Percentiles rank a stretch among this genome's conserved stretches.
phyloP scores from a whole-genome alignment of 257 asterid genomes.

The Nicotiana attenuata region DNA sequence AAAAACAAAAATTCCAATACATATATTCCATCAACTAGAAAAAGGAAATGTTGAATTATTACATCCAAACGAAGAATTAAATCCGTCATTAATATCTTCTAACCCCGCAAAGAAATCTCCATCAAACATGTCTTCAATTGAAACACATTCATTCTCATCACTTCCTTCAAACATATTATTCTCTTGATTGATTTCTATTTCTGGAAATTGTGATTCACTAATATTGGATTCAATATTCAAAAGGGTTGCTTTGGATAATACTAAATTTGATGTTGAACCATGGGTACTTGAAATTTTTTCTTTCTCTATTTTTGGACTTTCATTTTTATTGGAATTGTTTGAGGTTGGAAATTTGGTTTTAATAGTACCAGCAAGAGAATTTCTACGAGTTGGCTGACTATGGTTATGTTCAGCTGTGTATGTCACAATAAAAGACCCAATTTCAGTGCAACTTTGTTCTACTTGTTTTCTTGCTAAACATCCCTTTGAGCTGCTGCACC shows the following conservation, averaged over 20 bases:
- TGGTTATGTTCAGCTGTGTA: slow-evolving; percentile 92
- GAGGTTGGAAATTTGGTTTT: slow-evolving; percentile 60
- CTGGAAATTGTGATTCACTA: background rate
- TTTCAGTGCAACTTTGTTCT: slow-evolving; percentile 73
- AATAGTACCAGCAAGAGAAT: slow-evolving; percentile 82
- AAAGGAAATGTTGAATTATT: background rate
- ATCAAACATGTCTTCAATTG: slow-evolving; percentile 7
- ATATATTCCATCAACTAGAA: background rate
- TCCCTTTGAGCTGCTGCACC: slow-evolving; percentile 91
- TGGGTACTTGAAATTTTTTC: background rate
- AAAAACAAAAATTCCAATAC: background rate
- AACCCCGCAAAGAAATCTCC: slow-evolving; percentile 19
- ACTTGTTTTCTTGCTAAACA: slow-evolving; percentile 93
- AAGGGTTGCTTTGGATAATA: background rate
- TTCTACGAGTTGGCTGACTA: slow-evolving; percentile 75
- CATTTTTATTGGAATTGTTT: slow-evolving; percentile 1
- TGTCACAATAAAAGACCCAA: slow-evolving; percentile 56
- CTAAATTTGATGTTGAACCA: background rate
- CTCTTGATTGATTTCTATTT: background rate
- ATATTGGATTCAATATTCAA: background rate
- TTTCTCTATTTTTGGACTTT: slow-evolving; percentile 12
- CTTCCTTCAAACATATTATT: background rate
- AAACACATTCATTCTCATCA: slow-evolving; percentile 10
- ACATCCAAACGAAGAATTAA: background rate
- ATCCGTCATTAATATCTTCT: slow-evolving; percentile 14